Percentiles rank a stretch among this genome's conserved stretches.
Conservation (phyloP, 1,284 basidiomycete genomes). For the Exobasidium rhododendri region DNA sequence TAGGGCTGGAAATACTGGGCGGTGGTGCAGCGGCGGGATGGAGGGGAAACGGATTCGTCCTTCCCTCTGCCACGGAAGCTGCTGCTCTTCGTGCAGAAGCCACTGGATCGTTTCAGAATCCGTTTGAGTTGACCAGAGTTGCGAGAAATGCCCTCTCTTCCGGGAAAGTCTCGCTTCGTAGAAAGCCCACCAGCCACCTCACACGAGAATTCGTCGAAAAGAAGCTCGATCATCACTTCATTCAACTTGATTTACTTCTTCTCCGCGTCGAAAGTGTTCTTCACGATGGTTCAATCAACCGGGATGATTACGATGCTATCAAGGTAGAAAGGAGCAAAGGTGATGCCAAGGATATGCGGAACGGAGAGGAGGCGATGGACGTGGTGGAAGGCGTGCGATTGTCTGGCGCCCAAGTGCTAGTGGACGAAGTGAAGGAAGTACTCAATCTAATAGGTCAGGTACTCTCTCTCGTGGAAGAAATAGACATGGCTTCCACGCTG, state of each 20-base stretch:
- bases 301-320: conserved; percentile 12
- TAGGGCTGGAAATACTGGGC: conserved; percentile 34
- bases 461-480: conserved; percentile 25
- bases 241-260: background rate
- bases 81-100: conserved; percentile 29
- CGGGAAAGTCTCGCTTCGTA: conserved; percentile 30
- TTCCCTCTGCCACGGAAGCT: conserved; percentile 42
- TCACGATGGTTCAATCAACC: background rate
- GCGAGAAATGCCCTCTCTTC: conserved; percentile 28
- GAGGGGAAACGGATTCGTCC: conserved; percentile 54
- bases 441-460: background rate
- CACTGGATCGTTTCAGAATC: conserved; percentile 26
- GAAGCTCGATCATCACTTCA: background rate
- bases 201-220: conserved; percentile 12
- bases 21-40: conserved; percentile 53
- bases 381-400: background rate
- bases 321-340: background rate
- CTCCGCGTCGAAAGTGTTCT: background rate
- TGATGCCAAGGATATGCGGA: background rate
- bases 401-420: background rate
- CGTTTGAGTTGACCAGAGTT: conserved; percentile 36
- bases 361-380: background rate
- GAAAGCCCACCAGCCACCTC: conserved; percentile 29
- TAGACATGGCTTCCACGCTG: conserved; percentile 37
- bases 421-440: background rate